phyloP scores from a whole-genome alignment of 1,284 basidiomycete species.

The Omphalotus olearius region DNA sequence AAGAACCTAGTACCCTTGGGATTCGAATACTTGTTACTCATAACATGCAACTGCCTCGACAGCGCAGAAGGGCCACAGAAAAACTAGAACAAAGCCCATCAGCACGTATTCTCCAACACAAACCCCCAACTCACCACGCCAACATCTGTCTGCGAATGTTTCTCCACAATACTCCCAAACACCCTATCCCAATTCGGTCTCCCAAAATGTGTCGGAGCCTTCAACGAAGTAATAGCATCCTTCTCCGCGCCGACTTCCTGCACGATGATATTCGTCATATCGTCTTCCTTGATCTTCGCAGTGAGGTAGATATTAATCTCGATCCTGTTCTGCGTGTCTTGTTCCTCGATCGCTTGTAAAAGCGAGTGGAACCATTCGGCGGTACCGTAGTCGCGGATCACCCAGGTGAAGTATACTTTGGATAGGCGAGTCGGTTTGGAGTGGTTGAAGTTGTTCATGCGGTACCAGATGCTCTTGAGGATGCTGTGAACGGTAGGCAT shows the following conservation, averaged over 20 bases:
- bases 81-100: constrained; percentile 39
- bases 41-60: constrained; percentile 66
- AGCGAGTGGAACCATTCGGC: constrained; percentile 95
- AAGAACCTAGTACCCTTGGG: constrained; percentile 81
- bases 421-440: constrained; percentile 72
- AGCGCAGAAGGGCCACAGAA: constrained; percentile 78
- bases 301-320: constrained; percentile 93
- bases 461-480: constrained; percentile 92
- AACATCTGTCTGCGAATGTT: constrained; percentile 81
- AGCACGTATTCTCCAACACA: too few species aligned
- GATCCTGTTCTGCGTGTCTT: constrained; percentile 77
- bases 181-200: constrained; percentile 90
- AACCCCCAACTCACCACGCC: constrained; percentile 56
- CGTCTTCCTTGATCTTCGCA: constrained; percentile 81
- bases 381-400: constrained; percentile 81
- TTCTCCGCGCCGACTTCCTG: constrained; percentile 87
- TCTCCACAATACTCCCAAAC: constrained; percentile 70
- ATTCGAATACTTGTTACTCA: constrained; percentile 83
- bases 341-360: constrained; percentile 86
- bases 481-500: constrained; percentile 43
- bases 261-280: constrained; percentile 86
- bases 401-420: constrained; percentile 87
- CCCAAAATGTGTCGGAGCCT: constrained; percentile 90
- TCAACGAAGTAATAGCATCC: constrained; percentile 80
- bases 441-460: constrained; percentile 78